These are phyloP conservation scores for Russula olivacea DNA, from an alignment of 768 basidiomycete genomes.

Conservation along the genomic window DNA sequence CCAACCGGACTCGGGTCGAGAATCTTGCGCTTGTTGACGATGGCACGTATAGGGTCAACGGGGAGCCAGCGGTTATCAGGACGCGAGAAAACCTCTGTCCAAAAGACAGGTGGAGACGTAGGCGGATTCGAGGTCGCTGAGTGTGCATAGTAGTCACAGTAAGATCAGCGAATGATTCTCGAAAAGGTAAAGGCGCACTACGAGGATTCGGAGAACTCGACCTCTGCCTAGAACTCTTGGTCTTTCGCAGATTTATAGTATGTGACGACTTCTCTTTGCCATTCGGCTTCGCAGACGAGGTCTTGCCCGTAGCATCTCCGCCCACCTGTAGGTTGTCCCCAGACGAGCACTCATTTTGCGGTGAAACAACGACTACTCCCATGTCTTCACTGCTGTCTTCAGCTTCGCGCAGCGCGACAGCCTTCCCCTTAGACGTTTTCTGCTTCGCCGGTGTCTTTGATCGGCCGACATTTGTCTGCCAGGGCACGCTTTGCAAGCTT, in stretches of 20 bases:
- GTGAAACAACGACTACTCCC: slow-evolving; percentile 34
- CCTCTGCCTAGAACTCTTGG: slow-evolving; percentile 45
- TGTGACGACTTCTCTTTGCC: slow-evolving; percentile 57
- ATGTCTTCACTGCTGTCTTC: slow-evolving; percentile 37
- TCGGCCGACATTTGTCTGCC: slow-evolving; percentile 66
- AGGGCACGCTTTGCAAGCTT: slow-evolving; percentile 88
- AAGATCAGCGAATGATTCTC: neutral
- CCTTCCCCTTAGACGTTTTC: slow-evolving; percentile 35
- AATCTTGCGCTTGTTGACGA: slow-evolving; percentile 72
- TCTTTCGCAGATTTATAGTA: slow-evolving; percentile 52
- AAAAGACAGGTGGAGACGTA: slow-evolving; percentile 78
- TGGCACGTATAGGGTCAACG: slow-evolving; percentile 78
- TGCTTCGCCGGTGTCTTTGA: slow-evolving; percentile 42
- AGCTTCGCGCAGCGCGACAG: slow-evolving; percentile 30
- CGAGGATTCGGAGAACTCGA: slow-evolving; percentile 30
- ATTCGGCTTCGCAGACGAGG: slow-evolving; percentile 32
- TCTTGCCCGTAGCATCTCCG: slow-evolving; percentile 28
- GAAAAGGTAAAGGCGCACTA: slow-evolving; percentile 8
- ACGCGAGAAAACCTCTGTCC: slow-evolving; percentile 95
- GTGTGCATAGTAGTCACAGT: neutral
- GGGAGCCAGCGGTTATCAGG: slow-evolving; percentile 89
- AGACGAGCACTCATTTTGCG: slow-evolving; percentile 27
- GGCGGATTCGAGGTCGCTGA: slow-evolving; percentile 46
- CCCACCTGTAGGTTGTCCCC: slow-evolving; percentile 42
- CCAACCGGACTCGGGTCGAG: slow-evolving; percentile 57